phyloP scores from a whole-genome alignment of 352 stramenopile genomes.

The Globisporangium heterothallicum region DNA sequence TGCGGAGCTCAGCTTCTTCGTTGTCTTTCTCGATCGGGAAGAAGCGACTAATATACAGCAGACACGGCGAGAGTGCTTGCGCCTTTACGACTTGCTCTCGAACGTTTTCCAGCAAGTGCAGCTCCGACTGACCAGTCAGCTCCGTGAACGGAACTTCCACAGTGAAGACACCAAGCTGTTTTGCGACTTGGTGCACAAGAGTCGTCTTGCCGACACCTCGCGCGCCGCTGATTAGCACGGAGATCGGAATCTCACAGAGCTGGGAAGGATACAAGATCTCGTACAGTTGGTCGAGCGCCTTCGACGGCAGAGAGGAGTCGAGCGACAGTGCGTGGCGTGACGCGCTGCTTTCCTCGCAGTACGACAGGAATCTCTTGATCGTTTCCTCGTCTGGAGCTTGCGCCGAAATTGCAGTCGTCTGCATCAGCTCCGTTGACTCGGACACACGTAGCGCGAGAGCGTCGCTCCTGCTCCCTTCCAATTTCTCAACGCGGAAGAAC shows the following conservation, averaged over 20 bases:
- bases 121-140: constrained; percentile 60
- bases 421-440: constrained; percentile 60
- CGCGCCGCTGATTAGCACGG: constrained; percentile 60
- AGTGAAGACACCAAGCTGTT: constrained; percentile 56
- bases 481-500: constrained; percentile 71
- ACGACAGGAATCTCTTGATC: constrained; percentile 44
- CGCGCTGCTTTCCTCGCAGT: constrained; percentile 13
- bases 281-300: constrained; percentile 42
- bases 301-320: constrained; percentile 25
- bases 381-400: constrained; percentile 45
- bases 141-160: constrained; percentile 79
- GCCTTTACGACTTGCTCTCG: constrained; percentile 65
- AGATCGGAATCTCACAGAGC: constrained; percentile 63
- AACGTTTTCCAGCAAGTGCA: constrained; percentile 73
- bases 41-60: constrained; percentile 80
- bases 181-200: constrained; percentile 63
- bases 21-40: constrained; percentile 77
- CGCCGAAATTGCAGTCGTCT: constrained; percentile 44
- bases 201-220: constrained; percentile 67
- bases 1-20: constrained; percentile 61
- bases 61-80: constrained; percentile 52
- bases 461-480: constrained; percentile 22
- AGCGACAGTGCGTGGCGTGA: constrained; percentile 7
- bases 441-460: constrained; percentile 50
- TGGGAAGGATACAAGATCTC: constrained; percentile 66